Evolutionary conservation across 148 eudicot species (phyloP), one percentile per base, ranked within the genome.

Genomic region (Rhododendron kiyosumense): DNA sequence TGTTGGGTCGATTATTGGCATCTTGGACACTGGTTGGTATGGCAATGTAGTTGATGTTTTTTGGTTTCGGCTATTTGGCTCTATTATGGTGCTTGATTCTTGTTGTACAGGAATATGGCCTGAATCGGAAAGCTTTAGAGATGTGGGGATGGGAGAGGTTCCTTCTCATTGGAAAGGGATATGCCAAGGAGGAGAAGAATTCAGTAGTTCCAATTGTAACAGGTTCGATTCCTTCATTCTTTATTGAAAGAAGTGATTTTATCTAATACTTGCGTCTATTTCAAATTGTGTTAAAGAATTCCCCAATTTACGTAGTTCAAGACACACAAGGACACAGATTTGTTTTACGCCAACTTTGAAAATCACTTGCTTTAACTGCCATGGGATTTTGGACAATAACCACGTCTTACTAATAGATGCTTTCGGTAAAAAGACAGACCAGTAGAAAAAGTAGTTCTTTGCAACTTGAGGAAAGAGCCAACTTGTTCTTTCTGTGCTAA

Each of bases 141-240:
- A 92, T 51, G 86, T 79, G 52, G 88, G 89, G 24, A 92, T 92
- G 92, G 71, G 63, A 45, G 78, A 81, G 63, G 86, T 86, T 86
- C 92, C 92, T 7, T 86, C 91, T 63, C 89, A 84, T 61, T 92
- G 93, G 93, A 88, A 73, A 48, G 93, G 93, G 38, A 85, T 85
- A 75, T 90, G 93, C 84, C 90, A 90, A 74, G 90, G 75, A 86
- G 93, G 92, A 83, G 91, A 89, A 81, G 54, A 87, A 51, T 92
- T 90, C 89, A 92, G 86, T 79, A 43, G 52, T 32, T 90, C 90
- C 17, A 78, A 89, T 76, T 90, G 94, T 82, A 92, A 92, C 80
- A 88, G 88, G 93, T 92, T 85, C 77, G 79, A 43, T 88, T 54
- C 22, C 49, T 54, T 83, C 69, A 26, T 41, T 3, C 63, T 30